Percentiles rank a stretch among this genome's conserved stretches.
Evolutionary conservation across 768 basidiomycete species (phyloP).

Genomic region (Collybiopsis luxurians): DNA sequence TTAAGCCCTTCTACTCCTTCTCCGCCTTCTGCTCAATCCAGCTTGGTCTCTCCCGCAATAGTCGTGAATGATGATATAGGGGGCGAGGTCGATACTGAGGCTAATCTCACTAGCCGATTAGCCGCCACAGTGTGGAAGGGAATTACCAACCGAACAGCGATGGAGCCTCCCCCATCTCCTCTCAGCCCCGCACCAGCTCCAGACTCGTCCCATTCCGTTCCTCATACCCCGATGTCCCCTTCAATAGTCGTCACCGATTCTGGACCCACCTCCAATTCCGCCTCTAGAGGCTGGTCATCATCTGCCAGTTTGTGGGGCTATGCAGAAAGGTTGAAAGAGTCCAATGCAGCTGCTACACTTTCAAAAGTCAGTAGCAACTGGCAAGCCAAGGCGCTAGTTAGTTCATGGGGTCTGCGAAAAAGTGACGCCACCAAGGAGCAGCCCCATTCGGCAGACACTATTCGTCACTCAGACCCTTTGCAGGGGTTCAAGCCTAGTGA

Average conservation of each 20-base stretch:
- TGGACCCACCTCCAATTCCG: conserved; percentile 4
- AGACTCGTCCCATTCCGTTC: conserved; percentile 16
- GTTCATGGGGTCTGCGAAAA: conserved; percentile 32
- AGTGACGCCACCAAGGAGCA: not conserved
- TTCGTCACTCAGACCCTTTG: not conserved
- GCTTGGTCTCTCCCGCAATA: conserved; percentile 19
- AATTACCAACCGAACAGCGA: conserved; percentile 12
- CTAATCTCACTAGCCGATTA: not conserved
- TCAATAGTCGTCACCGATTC: conserved; percentile 3
- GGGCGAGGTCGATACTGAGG: not conserved
- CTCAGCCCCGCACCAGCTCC: not conserved
- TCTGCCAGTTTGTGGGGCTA: conserved; percentile 59
- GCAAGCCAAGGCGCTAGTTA: conserved; percentile 59
- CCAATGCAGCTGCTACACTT: conserved; percentile 66
- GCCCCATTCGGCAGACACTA: not conserved
- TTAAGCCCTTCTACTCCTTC: conserved; percentile 30
- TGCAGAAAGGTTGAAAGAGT: conserved; percentile 71
- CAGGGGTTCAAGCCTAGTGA: conserved; percentile 3
- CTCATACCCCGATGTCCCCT: conserved; percentile 20
- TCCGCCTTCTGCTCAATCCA: conserved; percentile 14
- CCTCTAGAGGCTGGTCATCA: conserved; percentile 14
- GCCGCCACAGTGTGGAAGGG: conserved; percentile 1
- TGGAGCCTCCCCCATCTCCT: conserved; percentile 12
- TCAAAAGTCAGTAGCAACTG: conserved; percentile 77
- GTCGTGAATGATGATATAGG: not conserved